phyloP scores from a whole-genome alignment of 345 rosid genomes.

The Hevea brasiliensis region DNA sequence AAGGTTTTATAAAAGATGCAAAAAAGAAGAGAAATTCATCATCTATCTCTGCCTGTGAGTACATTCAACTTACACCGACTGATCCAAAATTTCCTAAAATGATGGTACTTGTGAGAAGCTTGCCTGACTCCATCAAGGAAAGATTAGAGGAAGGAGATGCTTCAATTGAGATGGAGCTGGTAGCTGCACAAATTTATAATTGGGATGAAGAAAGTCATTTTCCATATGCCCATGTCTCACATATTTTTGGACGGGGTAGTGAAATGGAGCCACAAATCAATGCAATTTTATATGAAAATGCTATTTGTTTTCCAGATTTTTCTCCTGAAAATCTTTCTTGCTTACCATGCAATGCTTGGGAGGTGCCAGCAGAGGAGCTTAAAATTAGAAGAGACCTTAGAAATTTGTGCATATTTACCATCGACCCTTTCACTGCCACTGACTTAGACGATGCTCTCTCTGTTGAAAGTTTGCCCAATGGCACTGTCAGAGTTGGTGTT shows the following conservation, averaged over 20 bases:
- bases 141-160: constrained; percentile 64
- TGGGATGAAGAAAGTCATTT: constrained; percentile 68
- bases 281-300: constrained; percentile 71
- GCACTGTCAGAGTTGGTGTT: constrained; percentile 71
- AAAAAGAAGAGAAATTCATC: constrained; percentile 36
- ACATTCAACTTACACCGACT: constrained; percentile 55
- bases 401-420: constrained; percentile 65
- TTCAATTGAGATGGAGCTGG: constrained; percentile 66
- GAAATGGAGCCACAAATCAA: constrained; percentile 64
- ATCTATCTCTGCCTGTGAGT: constrained; percentile 41
- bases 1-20: constrained; percentile 37
- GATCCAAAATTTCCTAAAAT: constrained; percentile 73
- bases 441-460: constrained; percentile 97
- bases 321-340: constrained; percentile 52
- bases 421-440: constrained; percentile 71
- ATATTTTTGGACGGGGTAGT: constrained; percentile 67
- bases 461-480: constrained; percentile 57
- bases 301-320: constrained; percentile 61
- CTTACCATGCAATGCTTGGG: constrained; percentile 75
- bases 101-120: constrained; percentile 49
- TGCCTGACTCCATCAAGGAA: constrained; percentile 61
- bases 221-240: constrained; percentile 56
- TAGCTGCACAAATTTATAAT: constrained; percentile 60
- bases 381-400: constrained; percentile 65
- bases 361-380: constrained; percentile 63